These are phyloP conservation scores for Pestalotiopsis sp. DNA, from an alignment of 2,329 filamentous ascomycete genomes.

Conservation along the genomic window DNA sequence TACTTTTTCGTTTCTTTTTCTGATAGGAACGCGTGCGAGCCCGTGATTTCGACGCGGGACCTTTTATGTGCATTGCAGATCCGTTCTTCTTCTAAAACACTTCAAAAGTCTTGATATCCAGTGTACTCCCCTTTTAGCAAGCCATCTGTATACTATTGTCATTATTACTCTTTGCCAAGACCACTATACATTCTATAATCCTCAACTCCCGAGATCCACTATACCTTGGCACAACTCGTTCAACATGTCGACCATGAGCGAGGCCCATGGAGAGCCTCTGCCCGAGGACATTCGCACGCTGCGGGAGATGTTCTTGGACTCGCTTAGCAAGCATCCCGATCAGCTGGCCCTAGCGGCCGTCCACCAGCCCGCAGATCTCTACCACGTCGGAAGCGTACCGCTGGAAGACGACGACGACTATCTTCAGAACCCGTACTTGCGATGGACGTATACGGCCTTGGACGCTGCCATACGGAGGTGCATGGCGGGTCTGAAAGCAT, in stretches of 20 bases:
- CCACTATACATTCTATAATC: neutral
- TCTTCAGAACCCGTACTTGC: slow-evolving; percentile 8
- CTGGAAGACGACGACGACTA: slow-evolving; percentile 6
- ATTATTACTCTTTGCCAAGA: neutral
- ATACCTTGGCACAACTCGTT: neutral
- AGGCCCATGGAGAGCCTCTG: neutral
- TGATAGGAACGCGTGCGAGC: neutral
- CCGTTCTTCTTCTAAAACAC: neutral
- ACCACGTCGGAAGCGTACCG: neutral
- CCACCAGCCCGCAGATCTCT: slow-evolving; percentile 8
- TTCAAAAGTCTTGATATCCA: neutral
- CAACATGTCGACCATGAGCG: slow-evolving; percentile 7
- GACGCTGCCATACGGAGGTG: neutral
- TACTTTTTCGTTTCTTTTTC: neutral
- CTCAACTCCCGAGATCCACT: neutral
- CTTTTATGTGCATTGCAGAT: neutral
- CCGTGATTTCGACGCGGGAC: neutral
- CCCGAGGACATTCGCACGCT: neutral
- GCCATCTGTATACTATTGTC: neutral
- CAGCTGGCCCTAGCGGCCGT: slow-evolving; percentile 9
- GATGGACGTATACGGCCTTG: slow-evolving; percentile 1
- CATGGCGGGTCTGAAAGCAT: neutral
- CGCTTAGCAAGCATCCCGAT: slow-evolving; percentile 1
- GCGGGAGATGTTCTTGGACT: slow-evolving; percentile 8
- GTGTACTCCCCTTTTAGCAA: neutral